These are phyloP conservation scores for Bocquillonia castaneifolia DNA, from an alignment of 441 rosid genomes.

Conservation along the genomic window DNA sequence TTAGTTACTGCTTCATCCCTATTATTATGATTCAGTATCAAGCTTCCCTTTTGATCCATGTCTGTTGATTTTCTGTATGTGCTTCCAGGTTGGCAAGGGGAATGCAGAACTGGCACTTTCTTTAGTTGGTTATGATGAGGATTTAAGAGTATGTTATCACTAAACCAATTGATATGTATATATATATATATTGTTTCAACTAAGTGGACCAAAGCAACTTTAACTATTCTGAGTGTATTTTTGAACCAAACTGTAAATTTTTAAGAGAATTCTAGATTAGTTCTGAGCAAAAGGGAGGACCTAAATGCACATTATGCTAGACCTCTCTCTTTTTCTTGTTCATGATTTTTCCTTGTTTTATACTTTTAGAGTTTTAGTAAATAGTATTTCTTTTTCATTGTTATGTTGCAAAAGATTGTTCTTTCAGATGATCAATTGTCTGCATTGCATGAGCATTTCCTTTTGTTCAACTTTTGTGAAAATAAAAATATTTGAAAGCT, in stretches of 20 bases:
- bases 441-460: background rate
- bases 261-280: background rate
- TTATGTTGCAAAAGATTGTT: background rate
- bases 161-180: background rate
- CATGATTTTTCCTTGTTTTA: background rate
- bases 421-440: background rate
- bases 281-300: background rate
- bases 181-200: too few species aligned
- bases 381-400: background rate
- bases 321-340: background rate
- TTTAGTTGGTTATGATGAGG: constrained; percentile 75
- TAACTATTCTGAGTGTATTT: background rate
- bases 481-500: constrained; percentile 8
- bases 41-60: background rate
- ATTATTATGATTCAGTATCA: constrained; percentile 7
- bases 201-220: background rate
- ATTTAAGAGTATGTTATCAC: constrained; percentile 51
- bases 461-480: background rate
- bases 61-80: constrained; percentile 9
- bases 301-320: background rate
- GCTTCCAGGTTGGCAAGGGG: constrained; percentile 79
- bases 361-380: background rate
- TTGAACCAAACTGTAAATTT: background rate
- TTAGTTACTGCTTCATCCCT: constrained; percentile 34
- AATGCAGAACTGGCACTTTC: constrained; percentile 92